These are phyloP conservation scores for Tolypocladium ovalisporum DNA, from an alignment of 2,329 filamentous ascomycete genomes.

Conservation along the genomic window DNA sequence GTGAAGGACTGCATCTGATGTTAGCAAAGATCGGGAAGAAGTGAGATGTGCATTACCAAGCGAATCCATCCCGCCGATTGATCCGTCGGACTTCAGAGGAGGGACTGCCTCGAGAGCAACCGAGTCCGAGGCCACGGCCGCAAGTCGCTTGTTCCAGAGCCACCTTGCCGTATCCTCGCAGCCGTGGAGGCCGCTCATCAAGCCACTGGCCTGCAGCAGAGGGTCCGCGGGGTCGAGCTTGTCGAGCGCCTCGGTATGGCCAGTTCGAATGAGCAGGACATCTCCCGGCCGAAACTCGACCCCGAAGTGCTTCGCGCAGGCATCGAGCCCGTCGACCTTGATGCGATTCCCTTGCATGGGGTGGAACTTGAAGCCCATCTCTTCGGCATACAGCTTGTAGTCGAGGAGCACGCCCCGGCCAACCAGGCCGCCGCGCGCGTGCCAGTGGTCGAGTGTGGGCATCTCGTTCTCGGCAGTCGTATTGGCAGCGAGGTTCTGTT, in stretches of 20 bases:
- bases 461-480: conserved; percentile 15
- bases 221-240: conserved; percentile 25
- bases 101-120: conserved; percentile 55
- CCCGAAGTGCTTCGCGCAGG: conserved; percentile 47
- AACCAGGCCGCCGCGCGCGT: conserved; percentile 37
- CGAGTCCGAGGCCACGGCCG: conserved; percentile 52
- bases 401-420: conserved; percentile 47
- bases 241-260: conserved; percentile 49
- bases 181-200: conserved; percentile 31
- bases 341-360: conserved; percentile 43
- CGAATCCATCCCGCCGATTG: conserved; percentile 16
- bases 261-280: conserved; percentile 54
- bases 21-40: not conserved
- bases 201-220: not conserved
- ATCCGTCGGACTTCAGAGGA: conserved; percentile 32
- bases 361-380: conserved; percentile 37
- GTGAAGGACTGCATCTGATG: conserved; percentile 25
- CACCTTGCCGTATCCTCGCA: conserved; percentile 45
- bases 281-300: conserved; percentile 56
- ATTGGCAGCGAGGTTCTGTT: conserved; percentile 16
- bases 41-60: conserved; percentile 20
- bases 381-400: conserved; percentile 37
- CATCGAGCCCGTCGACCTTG: conserved; percentile 41
- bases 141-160: conserved; percentile 60
- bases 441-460: conserved; percentile 36